phyloP scores from a whole-genome alignment of 371 early-diverging fungal species.

The Smittium culicis region DNA sequence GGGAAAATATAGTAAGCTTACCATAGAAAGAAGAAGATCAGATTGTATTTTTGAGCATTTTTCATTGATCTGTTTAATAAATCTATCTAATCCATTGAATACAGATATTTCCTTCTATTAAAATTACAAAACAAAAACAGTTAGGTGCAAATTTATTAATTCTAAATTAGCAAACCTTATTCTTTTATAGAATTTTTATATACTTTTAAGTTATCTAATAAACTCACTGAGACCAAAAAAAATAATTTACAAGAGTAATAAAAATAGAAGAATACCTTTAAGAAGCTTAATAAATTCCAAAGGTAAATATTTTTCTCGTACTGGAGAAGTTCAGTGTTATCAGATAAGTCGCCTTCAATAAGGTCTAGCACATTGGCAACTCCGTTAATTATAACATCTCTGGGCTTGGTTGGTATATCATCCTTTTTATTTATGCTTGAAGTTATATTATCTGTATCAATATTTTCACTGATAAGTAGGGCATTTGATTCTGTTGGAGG shows the following conservation, averaged over 20 bases:
- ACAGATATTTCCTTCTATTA: constrained; percentile 3
- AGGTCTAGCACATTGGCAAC: constrained; percentile 8
- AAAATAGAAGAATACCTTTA: not conserved
- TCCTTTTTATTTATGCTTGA: no score
- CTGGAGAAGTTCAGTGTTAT: constrained; percentile 1
- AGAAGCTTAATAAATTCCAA: constrained; percentile 16
- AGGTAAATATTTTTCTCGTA: constrained; percentile 23
- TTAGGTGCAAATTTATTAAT: not conserved
- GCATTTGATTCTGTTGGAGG: not conserved
- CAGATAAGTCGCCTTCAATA: not conserved
- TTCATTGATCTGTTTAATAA: not conserved
- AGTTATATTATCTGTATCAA: not conserved
- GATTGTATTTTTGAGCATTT: not conserved
- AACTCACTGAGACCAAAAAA: not conserved
- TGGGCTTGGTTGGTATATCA: no score
- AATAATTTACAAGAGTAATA: not conserved
- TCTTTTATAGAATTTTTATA: not conserved
- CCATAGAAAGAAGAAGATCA: not conserved
- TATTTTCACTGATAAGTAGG: not conserved
- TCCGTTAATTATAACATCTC: constrained; percentile 2
- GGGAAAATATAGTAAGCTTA: no score
- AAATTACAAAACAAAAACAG: not conserved
- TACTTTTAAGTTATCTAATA: not conserved
- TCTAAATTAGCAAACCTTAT: not conserved
- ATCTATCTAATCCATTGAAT: not conserved